Evolutionary conservation across 768 basidiomycete genomes (phyloP), one percentile per base, ranked within the genome.

Genomic region (Dentipellis fragilis): DNA sequence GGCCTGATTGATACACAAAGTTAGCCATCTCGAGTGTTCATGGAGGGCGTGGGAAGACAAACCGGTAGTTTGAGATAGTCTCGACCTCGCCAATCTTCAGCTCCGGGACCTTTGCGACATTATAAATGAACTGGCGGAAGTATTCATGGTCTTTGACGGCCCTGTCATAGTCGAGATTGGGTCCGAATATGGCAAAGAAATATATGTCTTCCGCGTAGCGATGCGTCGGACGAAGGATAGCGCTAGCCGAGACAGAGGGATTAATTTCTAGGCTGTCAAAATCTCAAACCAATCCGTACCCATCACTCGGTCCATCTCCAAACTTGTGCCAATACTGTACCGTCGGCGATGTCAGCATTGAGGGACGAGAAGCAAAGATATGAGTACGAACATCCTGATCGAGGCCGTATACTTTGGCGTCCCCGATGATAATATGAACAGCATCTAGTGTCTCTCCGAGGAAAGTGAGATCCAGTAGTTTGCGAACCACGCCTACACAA

Each of bases 1-100:
- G 57, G 36, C 48, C 62, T 63, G 19, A n/a, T 17, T 9, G n/a
- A 12, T 16, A 10, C 21, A 56, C 6, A 29, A 29, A 6, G 29
- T 3, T 29, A 3, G 6, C 29, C 29, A 29, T 29, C 29, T 29
- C 29, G n/a, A 29, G 29, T 3, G 6, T 6, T 29, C 3, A 29
- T 29, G 29, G 3, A 29, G 6, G 29, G 29, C 29, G 29, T n/a
- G 6, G 29, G 29, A 29, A 29, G 29, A 29, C 17, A 1, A n/a
- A 38, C 36, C 17, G 14, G 19, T 36, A 21, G 2, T 22, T 52
- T 39, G 54, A 9, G 4, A 35, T 19, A 4, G 45, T n/a, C 17
- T n/a, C n/a, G 7, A 37, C 9, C 10, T 37, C 5, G 10, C 21
- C 54, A 4, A 14, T 59, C 60, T 54, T 45, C 35, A 35, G 56